These are phyloP conservation scores for Xanthoparmelia taractica DNA, from an alignment of 495 filamentous ascomycete genomes.

Conservation along the genomic window DNA sequence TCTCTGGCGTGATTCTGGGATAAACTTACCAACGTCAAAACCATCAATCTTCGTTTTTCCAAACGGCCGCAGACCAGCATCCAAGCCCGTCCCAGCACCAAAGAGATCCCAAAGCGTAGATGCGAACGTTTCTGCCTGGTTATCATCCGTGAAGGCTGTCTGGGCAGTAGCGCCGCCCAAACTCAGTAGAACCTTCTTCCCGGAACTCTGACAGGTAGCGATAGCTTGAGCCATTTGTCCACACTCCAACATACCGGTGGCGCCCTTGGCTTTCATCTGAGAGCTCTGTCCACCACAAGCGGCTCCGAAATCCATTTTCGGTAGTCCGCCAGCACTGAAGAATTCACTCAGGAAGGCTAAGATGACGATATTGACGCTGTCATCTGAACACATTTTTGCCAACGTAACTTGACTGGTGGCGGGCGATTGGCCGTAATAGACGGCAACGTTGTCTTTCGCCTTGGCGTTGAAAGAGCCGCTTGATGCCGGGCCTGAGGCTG, in stretches of 20 bases:
- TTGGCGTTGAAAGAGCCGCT: slow-evolving; percentile 14
- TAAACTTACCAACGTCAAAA: slow-evolving; percentile 49
- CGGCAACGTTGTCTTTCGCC: slow-evolving; percentile 22
- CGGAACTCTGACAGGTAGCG: slow-evolving; percentile 41
- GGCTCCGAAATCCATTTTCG: slow-evolving; percentile 28
- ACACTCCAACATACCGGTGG: slow-evolving; percentile 34
- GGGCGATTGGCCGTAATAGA: slow-evolving; percentile 25
- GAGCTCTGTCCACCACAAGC: slow-evolving; percentile 28
- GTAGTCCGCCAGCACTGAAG: slow-evolving; percentile 28
- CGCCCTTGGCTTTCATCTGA: slow-evolving; percentile 18
- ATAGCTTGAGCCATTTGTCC: slow-evolving; percentile 41
- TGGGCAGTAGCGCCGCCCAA: slow-evolving; percentile 40
- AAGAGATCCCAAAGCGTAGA: slow-evolving; percentile 48
- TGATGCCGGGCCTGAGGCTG: slow-evolving; percentile 7
- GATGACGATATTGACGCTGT: slow-evolving; percentile 44
- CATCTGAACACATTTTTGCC: slow-evolving; percentile 22
- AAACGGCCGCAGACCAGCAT: slow-evolving; percentile 40
- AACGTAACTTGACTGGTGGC: slow-evolving; percentile 21
- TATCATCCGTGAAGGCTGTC: slow-evolving; percentile 35
- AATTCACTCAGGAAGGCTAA: slow-evolving; percentile 46
- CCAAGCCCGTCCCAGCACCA: slow-evolving; percentile 35
- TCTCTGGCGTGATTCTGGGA: too few relatives aligned
- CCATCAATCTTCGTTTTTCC: slow-evolving; percentile 48
- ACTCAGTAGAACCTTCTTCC: slow-evolving; percentile 44
- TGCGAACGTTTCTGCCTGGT: slow-evolving; percentile 41